phyloP scores from a whole-genome alignment of 306 rosid species.

The Oemleria cerasiformis region DNA sequence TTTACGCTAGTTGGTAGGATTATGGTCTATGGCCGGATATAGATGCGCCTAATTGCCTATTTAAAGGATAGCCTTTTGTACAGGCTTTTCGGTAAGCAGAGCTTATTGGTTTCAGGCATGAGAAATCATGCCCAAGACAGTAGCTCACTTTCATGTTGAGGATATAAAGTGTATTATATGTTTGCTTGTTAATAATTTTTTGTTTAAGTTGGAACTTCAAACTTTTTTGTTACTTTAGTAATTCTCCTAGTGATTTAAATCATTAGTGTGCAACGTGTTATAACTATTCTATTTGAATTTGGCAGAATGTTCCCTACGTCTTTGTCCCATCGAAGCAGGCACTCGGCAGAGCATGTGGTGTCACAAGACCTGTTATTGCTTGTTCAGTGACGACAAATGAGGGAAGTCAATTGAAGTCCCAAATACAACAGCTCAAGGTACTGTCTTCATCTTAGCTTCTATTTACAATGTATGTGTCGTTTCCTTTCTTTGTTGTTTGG shows the following conservation, averaged over 20 bases:
- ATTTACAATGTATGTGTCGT: neutral
- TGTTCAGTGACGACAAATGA: conserved; percentile 86
- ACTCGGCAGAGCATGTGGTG: conserved; percentile 93
- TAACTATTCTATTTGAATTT: neutral
- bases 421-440: conserved; percentile 84
- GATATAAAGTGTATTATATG: neutral
- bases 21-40: neutral
- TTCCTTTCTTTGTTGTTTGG: neutral
- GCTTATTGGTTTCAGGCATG: neutral
- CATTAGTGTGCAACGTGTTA: too few species aligned
- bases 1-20: neutral
- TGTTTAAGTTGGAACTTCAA: neutral
- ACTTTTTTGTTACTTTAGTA: neutral
- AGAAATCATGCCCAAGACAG: neutral
- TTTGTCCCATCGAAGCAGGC: conserved; percentile 94
- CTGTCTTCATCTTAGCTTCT: neutral
- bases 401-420: conserved; percentile 90
- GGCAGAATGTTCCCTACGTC: conserved; percentile 83
- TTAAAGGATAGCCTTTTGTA: too few species aligned
- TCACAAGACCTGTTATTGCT: conserved; percentile 84
- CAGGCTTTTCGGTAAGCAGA: neutral
- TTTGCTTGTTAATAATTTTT: too few species aligned
- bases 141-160: too few species aligned
- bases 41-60: neutral
- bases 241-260: neutral